phyloP scores from a whole-genome alignment of 306 rosid genomes.

The Fragaria ananassa region DNA sequence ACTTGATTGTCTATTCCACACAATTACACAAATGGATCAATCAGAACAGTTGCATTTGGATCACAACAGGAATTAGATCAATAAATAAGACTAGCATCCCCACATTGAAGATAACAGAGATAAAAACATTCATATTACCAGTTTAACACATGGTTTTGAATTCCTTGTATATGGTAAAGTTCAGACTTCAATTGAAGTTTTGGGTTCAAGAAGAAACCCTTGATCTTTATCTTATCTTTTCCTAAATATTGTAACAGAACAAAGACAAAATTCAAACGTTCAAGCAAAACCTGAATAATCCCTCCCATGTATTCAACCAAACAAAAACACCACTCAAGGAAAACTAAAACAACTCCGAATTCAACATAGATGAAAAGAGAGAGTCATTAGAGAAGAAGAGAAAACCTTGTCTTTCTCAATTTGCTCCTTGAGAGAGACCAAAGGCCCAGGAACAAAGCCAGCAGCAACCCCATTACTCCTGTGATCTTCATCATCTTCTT shows the following conservation, averaged over 20 bases:
- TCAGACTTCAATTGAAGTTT: not conserved
- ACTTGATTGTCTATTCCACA: not conserved
- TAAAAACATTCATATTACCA: not conserved
- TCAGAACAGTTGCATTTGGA: conserved; percentile 12
- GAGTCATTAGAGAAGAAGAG: not conserved
- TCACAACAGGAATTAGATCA: not conserved
- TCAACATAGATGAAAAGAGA: conserved; percentile 11
- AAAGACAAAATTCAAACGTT: not conserved
- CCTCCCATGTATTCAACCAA: not conserved
- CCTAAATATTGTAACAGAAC: not conserved
- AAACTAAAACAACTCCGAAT: conserved; percentile 16
- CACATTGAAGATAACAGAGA: not conserved
- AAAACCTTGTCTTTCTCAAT: conserved; percentile 86
- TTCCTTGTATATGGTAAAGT: not conserved
- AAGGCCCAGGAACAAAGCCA: conserved; percentile 79
- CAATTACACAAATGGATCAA: not conserved
- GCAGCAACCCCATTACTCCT: conserved; percentile 27
- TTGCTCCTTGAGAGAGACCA: conserved; percentile 89
- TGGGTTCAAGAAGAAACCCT: not conserved
- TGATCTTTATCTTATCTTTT: not conserved
- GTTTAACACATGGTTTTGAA: not conserved
- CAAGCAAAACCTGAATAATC: conserved; percentile 10
- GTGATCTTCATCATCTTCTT: conserved; percentile 10
- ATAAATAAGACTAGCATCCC: not conserved
- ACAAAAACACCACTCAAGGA: conserved; percentile 1